A percentile compares a stretch with the other conserved stretches of the same genome.
These are phyloP conservation scores for Hyphochytrium catenoides DNA, from an alignment of 352 stramenopile species.

Conservation along the genomic window DNA sequence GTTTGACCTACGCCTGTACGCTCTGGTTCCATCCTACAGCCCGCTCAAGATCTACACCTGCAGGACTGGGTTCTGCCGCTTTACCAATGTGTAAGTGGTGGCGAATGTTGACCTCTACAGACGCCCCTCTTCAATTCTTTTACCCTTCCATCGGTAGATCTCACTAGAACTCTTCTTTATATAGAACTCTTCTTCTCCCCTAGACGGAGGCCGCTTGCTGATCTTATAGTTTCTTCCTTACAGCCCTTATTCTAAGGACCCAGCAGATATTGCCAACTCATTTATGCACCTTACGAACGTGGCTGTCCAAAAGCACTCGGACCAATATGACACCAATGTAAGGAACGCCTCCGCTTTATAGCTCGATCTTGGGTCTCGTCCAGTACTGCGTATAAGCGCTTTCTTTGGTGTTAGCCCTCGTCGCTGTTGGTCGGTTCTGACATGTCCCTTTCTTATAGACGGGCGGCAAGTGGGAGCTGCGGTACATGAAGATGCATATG, in stretches of 20 bases:
- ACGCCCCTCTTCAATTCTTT: no score
- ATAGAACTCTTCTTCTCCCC: no score
- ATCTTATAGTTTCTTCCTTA: no score
- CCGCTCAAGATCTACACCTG: slow-evolving; percentile 77
- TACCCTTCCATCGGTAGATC: no score
- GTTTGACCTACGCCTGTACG: slow-evolving; percentile 79
- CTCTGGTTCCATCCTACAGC: slow-evolving; percentile 70
- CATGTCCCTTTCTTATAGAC: slow-evolving; percentile 17
- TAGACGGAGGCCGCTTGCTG: no score
- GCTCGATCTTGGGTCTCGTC: no score
- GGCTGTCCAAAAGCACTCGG: slow-evolving; percentile 77
- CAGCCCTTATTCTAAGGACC: slow-evolving; percentile 59
- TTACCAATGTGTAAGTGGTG: slow-evolving; percentile 66
- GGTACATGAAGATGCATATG: slow-evolving; percentile 70
- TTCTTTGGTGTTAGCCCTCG: background rate
- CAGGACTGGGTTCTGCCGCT: slow-evolving; percentile 64
- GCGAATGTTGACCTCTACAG: no score
- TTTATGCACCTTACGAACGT: slow-evolving; percentile 86
- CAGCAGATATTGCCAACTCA: slow-evolving; percentile 61
- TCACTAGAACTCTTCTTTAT: no score
- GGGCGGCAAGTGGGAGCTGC: slow-evolving; percentile 71
- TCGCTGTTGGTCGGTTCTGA: background rate
- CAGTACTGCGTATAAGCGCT: background rate
- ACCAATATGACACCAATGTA: slow-evolving; percentile 72
- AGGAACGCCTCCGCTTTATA: no score